Evolutionary conservation across 1,284 basidiomycete genomes (phyloP).

Genomic region (Quambalaria eucalypti): DNA sequence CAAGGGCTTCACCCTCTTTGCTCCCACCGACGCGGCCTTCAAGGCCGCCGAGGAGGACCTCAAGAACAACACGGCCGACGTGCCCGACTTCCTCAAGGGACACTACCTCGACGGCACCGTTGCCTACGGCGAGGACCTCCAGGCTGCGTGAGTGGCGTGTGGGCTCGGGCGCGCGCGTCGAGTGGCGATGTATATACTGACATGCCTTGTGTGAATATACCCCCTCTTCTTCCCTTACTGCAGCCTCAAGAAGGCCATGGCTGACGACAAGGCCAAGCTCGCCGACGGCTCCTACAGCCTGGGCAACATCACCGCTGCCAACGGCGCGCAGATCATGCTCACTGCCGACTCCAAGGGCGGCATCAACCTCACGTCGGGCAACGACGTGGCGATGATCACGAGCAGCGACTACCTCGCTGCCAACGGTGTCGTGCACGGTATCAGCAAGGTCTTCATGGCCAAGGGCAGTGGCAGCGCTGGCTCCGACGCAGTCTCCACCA

Average conservation of each 20-base stretch:
- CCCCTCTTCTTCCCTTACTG: not conserved
- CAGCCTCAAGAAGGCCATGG: not conserved
- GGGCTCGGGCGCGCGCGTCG: too few relatives aligned
- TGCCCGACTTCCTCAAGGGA: slow-evolving; percentile 32
- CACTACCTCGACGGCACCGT: slow-evolving; percentile 61
- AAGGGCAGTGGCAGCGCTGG: slow-evolving; percentile 51
- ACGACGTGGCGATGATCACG: slow-evolving; percentile 56
- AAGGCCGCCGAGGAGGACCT: slow-evolving; percentile 48
- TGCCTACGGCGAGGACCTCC: slow-evolving; percentile 51
- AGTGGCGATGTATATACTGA: too few relatives aligned
- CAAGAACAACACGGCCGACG: slow-evolving; percentile 54
- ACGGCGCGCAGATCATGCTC: slow-evolving; percentile 55
- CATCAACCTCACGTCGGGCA: slow-evolving; percentile 55
- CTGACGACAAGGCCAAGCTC: not conserved
- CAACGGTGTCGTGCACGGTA: slow-evolving; percentile 63
- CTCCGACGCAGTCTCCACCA: slow-evolving; percentile 52
- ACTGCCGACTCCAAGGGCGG: slow-evolving; percentile 54
- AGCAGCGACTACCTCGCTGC: slow-evolving; percentile 58
- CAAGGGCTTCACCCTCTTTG: slow-evolving; percentile 61
- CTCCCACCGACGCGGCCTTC: slow-evolving; percentile 49
- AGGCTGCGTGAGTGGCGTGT: not conserved
- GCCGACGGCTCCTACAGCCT: not conserved
- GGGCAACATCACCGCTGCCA: not conserved
- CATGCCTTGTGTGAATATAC: too few relatives aligned
- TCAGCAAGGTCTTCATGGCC: slow-evolving; percentile 58